Base-by-base conservation (phyloP, 2,329 filamentous ascomycete genomes). In the Trematosphaeria pertusa region DNA sequence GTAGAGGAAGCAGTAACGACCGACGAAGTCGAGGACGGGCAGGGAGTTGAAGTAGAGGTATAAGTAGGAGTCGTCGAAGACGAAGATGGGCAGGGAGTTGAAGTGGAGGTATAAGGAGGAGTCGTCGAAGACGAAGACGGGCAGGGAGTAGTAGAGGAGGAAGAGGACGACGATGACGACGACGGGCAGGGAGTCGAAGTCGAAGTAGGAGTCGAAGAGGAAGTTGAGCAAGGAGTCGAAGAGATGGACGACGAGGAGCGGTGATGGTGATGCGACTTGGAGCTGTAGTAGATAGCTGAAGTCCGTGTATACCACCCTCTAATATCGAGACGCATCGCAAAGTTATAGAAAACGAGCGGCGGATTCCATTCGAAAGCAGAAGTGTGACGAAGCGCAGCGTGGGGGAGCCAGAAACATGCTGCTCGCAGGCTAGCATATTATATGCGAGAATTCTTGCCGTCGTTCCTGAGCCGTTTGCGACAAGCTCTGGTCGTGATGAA, bases 381-480 rank as follows among this genome's bases (percentile, higher is more conserved):
- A 35, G 12, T 36, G 3, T 32, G 26, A 32, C 17, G 18, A 21
- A 44, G 28, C 9, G 14, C 28, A 46, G 26, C 34, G 33, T 37
- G 31, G 22, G 12, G 10, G 12, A 7, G 24, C 21, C 31, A 30
- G 32, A 41, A 19, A 8, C 11, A 42, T 37, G 45, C 37, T 46
- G 44, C 43, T 42, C 38, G 17, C 51, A 28, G 45, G 37, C 8
- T 21, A 22, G 28, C 34, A 28, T 38, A 20, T 46, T 50, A 50
- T 59, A 54, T 55, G 44, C 28, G 11, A 19, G 15, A 19, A 4
- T 20, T 36, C n/a, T n/a, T 36, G 20, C 9, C n/a, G 12, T 22
- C 33, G 44, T 14, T 17, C 22, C 14, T 19, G 36, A 21, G 28
- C 58, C 56, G 59, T 58, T 62, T 65, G 59, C 59, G 46, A 56